phyloP scores from a whole-genome alignment of 257 asterid genomes.

The Scutellaria baicalensis region DNA sequence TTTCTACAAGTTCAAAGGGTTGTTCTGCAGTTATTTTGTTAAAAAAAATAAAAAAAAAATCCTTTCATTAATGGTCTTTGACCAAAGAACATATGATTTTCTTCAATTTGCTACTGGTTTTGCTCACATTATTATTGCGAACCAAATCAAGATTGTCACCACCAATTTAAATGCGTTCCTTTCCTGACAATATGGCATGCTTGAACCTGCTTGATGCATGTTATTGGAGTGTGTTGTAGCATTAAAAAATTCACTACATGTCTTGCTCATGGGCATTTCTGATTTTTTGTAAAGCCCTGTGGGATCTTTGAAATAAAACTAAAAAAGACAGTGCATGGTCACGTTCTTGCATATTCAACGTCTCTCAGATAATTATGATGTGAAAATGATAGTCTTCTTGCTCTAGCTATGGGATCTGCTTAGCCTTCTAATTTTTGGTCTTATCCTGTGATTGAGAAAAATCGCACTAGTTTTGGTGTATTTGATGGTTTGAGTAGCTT shows the following conservation, averaged over 20 bases:
- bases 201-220: background rate
- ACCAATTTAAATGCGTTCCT: background rate
- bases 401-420: background rate
- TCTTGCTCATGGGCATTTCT: background rate
- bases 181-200: background rate
- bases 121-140: background rate
- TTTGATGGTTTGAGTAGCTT: background rate
- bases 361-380: background rate
- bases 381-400: background rate
- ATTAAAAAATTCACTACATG: background rate
- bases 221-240: background rate
- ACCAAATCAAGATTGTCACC: background rate
- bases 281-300: background rate
- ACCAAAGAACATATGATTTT: background rate
- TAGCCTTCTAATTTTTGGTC: background rate
- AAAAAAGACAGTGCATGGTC: conserved; percentile 1
- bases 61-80: too few species aligned
- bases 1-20: background rate
- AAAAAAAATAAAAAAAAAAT: background rate
- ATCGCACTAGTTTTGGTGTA: background rate
- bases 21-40: background rate
- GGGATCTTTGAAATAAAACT: background rate
- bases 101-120: background rate
- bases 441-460: conserved; percentile 1
- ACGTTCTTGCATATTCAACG: background rate